Base-by-base conservation (phyloP, 2,329 filamentous ascomycete genomes). In the Diaporthe sp. region DNA sequence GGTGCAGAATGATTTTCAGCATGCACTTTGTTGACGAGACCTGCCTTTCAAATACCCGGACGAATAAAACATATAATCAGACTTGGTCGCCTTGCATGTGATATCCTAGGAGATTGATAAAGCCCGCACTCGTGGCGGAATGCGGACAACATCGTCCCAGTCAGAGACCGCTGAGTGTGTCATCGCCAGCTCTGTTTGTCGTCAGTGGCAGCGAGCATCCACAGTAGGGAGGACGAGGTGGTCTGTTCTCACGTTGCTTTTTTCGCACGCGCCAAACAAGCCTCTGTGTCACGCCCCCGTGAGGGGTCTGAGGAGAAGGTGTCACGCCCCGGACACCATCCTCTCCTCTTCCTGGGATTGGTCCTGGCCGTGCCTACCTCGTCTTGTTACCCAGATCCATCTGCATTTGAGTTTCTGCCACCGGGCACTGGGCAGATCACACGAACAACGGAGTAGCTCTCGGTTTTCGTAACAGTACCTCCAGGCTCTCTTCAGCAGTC, bases 1-100 rank as follows among this genome's bases (percentile, higher is more conserved):
- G 79, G 74, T 1, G 78, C 79, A 34, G 80, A 78, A 17, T 81
- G 80, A 22, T 72, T 31, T 12, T 22, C 4, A 31, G 37, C 39
- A 37, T 31, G 37, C 12, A 22, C 28, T 1, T 17, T 62, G 13
- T 13, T 25, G 44, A 51, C 19, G 22, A 67, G 44, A 34, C 28
- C 44, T 67, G 39, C 25, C 39, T 19, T 49, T 28, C 25, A 34
- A 15, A 49, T 49, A 65, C 61, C 25, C 61, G 4, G 42, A 49
- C 17, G 53, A 55, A 55, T 17, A 22, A 19, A 34, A 34, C 19
- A 42, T 31, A 34, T 46, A 10, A 34, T 34, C 42, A 31, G n/a
- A n/a, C 17, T 28, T 10, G 42, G 12, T 31, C 34, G 61, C 61
- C 22, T 46, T 39, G 59, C 39, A 13, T 46, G 42, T 49, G 42